phyloP scores from a whole-genome alignment of 192 early-diverging fungal species.

The Podila clonocystis region DNA sequence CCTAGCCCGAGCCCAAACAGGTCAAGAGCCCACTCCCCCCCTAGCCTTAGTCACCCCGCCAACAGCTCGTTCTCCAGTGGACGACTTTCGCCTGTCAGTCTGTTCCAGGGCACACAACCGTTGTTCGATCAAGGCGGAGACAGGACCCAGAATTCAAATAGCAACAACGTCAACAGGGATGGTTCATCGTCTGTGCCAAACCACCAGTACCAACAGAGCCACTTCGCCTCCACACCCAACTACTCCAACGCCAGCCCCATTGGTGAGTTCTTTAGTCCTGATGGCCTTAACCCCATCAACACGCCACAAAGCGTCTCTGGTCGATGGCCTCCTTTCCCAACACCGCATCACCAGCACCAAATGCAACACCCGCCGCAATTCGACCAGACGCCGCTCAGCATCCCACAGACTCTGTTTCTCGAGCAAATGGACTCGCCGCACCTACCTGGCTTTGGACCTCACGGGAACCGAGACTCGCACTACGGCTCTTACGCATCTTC shows the following conservation, averaged over 20 bases:
- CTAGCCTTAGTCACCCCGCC: not conserved
- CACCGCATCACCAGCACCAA: not conserved
- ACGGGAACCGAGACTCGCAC: not conserved
- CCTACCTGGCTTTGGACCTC: slow-evolving; percentile 5
- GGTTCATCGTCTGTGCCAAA: not conserved
- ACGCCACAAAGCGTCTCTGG: not conserved
- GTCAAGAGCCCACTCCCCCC: slow-evolving; percentile 22
- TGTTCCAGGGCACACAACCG: slow-evolving; percentile 17
- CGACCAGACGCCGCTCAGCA: slow-evolving; percentile 47
- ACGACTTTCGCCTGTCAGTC: slow-evolving; percentile 23
- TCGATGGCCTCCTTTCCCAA: not conserved
- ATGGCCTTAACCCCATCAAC: not conserved
- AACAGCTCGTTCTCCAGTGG: slow-evolving; percentile 22
- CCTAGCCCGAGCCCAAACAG: slow-evolving; percentile 29
- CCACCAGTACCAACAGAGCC: not conserved
- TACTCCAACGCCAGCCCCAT: not conserved
- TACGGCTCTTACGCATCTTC: slow-evolving; percentile 1
- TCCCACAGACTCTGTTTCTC: slow-evolving; percentile 45
- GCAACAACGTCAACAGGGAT: slow-evolving; percentile 2
- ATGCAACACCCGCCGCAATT: not conserved
- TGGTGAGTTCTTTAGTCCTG: not conserved
- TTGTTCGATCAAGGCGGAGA: slow-evolving; percentile 9
- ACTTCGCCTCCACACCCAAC: not conserved
- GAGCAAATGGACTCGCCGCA: slow-evolving; percentile 18
- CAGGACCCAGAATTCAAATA: not conserved